A percentile compares a stretch with the other conserved stretches of the same genome.
Evolutionary conservation across 768 basidiomycete genomes (phyloP).

Genomic region (Gyrodon lividus): DNA sequence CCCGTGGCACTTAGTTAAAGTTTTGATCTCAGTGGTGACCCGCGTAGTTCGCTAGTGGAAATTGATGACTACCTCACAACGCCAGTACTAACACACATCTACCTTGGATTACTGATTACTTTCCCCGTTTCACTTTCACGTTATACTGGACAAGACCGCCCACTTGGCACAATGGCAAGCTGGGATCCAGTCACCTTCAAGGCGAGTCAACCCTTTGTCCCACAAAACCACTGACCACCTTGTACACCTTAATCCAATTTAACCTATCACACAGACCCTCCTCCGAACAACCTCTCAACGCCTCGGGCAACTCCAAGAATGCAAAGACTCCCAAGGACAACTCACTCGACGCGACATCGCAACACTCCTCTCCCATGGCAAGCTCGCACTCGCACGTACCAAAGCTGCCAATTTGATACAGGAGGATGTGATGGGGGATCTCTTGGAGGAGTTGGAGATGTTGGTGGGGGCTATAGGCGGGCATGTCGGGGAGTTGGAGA

Average conservation of each 20-base stretch:
- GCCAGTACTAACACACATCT: background rate
- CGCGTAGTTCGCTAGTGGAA: no score
- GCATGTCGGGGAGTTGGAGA: constrained; percentile 56
- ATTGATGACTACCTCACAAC: background rate
- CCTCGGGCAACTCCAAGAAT: constrained; percentile 68
- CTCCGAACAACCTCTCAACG: constrained; percentile 62
- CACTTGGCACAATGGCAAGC: constrained; percentile 17
- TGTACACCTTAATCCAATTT: background rate
- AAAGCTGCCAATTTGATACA: constrained; percentile 68
- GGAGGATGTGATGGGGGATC: constrained; percentile 59
- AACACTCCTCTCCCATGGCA: constrained; percentile 58
- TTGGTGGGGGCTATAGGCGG: constrained; percentile 61
- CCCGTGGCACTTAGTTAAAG: no score
- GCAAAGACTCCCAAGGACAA: constrained; percentile 61
- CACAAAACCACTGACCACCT: background rate
- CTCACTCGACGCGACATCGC: constrained; percentile 70
- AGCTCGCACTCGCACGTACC: constrained; percentile 62
- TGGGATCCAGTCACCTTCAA: constrained; percentile 34
- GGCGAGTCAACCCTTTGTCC: constrained; percentile 15
- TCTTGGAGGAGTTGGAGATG: constrained; percentile 67
- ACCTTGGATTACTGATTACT: background rate
- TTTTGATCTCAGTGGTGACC: no score
- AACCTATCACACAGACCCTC: constrained; percentile 45
- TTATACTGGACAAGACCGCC: background rate
- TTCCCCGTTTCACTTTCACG: background rate